These are phyloP conservation scores for Populus pruinosa DNA, from an alignment of 345 rosid species.

Conservation along the genomic window DNA sequence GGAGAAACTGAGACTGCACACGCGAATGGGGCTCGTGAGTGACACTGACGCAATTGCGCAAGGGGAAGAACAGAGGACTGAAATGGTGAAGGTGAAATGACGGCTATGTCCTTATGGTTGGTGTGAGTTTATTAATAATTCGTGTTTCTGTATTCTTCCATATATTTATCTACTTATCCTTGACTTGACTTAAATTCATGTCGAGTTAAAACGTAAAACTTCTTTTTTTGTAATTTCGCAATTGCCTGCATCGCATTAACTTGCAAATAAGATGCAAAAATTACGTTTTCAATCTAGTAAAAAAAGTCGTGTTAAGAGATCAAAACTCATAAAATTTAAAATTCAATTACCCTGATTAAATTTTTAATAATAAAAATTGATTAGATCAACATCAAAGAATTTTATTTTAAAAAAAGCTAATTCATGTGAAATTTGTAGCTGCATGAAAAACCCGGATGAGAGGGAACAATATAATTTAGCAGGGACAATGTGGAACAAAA, in stretches of 20 bases:
- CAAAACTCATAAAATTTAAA: too few species aligned
- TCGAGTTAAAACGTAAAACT: too few species aligned
- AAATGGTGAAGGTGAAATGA: not conserved
- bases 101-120: not conserved
- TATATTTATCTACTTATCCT: not conserved
- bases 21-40: not conserved
- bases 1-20: not conserved
- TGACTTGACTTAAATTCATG: not conserved
- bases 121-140: not conserved
- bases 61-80: not conserved
- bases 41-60: conserved; percentile 2
- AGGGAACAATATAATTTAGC: not conserved
- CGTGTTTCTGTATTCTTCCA: not conserved
- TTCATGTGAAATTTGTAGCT: too few species aligned
- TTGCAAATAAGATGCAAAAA: not conserved
- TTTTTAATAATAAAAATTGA: too few species aligned
- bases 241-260: not conserved
- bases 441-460: too few species aligned
- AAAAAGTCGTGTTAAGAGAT: too few species aligned
- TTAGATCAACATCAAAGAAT: too few species aligned
- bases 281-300: not conserved
- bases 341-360: too few species aligned
- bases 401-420: too few species aligned
- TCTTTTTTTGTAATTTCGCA: too few species aligned
- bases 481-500: too few species aligned